Evolutionary conservation across 2,329 filamentous ascomycete genomes (phyloP), one percentile per base, ranked within the genome.

Genomic region (Pseudopithomyces maydicus): DNA sequence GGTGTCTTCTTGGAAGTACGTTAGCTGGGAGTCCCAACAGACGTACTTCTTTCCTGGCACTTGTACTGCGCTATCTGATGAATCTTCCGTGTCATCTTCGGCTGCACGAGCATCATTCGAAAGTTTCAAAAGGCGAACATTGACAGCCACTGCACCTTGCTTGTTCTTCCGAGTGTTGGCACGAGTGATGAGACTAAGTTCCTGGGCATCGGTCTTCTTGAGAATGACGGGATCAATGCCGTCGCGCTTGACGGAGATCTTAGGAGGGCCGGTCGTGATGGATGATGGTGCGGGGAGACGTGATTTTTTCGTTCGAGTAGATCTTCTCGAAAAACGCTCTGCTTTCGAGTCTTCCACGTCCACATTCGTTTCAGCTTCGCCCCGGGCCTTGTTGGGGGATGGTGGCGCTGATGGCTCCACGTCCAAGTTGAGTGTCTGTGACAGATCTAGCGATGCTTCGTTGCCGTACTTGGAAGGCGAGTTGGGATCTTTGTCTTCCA

Each of bases 131-230:
- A 84, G 67, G 32, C 78, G 74, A 8, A 78, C 61, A n/a, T 66
- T 70, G 43, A 81, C 80, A 51, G 77, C 67, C 22, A 82, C 61
- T 15, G 77, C 74, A 22, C 76, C 77, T 44, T 77, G 77, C 56
- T 82, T 83, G 67, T 84, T 84, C 66, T 79, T 80, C 39, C 78
- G 74, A 8, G 81, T 84, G 62, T 84, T 84, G 48, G 69, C 71
- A 33, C 77, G 74, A 1, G 81, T 83, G 15, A 77, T 52, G 11
- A 76, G 65, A 11, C 79, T 74, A 8, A 82, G 66, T 54, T 81
- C 77, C 57, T 83, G 81, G 15, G 80, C 79, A 55, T 83, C 80
- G 6, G 77, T 77, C 60, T 77, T 78, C 67, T 80, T 81, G 32
- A 82, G 71, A 10, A 78, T 67, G 7, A 82, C 74, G 4, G 76